A percentile compares a stretch with the other conserved stretches of the same genome.
Conservation (phyloP, 306 rosid species). For the Echinosophora koreensis region DNA sequence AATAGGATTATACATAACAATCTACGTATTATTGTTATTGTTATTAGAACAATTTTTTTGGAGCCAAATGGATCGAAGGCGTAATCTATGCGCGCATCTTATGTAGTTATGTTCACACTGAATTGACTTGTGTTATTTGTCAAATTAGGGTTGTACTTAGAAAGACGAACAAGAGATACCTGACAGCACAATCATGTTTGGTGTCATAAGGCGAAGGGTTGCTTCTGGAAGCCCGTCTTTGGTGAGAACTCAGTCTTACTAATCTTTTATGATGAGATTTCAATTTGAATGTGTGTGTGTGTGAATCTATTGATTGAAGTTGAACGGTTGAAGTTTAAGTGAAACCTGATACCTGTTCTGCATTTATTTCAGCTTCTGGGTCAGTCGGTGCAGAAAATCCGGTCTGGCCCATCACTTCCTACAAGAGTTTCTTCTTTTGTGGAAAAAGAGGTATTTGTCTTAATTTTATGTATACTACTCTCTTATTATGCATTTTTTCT, state of each 20-base stretch:
- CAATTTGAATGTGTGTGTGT: background rate
- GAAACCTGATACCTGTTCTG: conserved; percentile 5
- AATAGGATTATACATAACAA: background rate
- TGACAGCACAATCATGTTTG: conserved; percentile 55
- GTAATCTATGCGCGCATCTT: background rate
- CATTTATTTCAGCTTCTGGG: conserved; percentile 53
- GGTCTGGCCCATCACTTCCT: conserved; percentile 48
- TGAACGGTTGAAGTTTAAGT: conserved; percentile 20
- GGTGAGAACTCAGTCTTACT: conserved; percentile 43
- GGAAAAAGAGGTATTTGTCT: conserved; percentile 61
- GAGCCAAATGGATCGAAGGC: background rate
- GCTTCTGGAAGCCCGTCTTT: conserved; percentile 67
- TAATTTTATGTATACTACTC: too few species aligned
- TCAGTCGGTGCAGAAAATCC: conserved; percentile 53
- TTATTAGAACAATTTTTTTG: background rate
- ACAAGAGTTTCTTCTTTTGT: conserved; percentile 56
- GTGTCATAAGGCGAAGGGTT: conserved; percentile 73
- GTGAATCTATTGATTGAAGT: conserved; percentile 10
- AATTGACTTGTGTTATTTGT: conserved; percentile 16
- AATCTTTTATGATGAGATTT: background rate
- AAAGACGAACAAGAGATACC: conserved; percentile 2
- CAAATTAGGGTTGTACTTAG: conserved; percentile 44
- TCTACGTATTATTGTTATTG: background rate
- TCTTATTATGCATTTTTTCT: too few species aligned
- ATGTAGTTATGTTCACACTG: background rate